Percentiles rank a stretch among this genome's conserved stretches.
Conservation (phyloP, 306 rosid genomes). For the Prunus armeniaca region DNA sequence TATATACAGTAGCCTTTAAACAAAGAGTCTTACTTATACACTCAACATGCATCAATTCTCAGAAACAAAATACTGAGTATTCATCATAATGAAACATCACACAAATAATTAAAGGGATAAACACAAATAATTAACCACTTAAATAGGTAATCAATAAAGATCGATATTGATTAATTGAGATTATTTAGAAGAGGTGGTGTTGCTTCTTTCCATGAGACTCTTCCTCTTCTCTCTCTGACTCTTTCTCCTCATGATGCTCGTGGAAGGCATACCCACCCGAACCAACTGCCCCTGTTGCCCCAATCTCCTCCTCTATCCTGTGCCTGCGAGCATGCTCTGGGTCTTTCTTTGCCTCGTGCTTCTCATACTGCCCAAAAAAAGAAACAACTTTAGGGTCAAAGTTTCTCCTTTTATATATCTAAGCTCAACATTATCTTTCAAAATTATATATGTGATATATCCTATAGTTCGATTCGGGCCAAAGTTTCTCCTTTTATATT, state of each 20-base stretch:
- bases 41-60: background rate
- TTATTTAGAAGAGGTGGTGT: conserved; percentile 50
- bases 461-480: too few relatives aligned
- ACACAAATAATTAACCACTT: too few relatives aligned
- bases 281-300: conserved; percentile 53
- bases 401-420: too few relatives aligned
- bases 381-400: too few relatives aligned
- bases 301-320: conserved; percentile 73
- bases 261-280: conserved; percentile 70
- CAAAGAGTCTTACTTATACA: background rate
- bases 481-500: too few relatives aligned
- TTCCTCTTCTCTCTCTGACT: conserved; percentile 47
- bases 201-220: conserved; percentile 65
- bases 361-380: background rate
- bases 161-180: too few relatives aligned
- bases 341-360: background rate
- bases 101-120: too few relatives aligned
- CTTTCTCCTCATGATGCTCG: conserved; percentile 65
- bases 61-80: too few relatives aligned
- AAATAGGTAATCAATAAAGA: too few relatives aligned
- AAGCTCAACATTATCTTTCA: too few relatives aligned
- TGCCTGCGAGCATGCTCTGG: conserved; percentile 58
- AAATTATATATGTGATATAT: too few relatives aligned
- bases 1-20: background rate
- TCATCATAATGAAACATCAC: too few relatives aligned